Evolutionary conservation across 1,284 basidiomycete species (phyloP), one percentile per base, ranked within the genome.

Genomic region (Trametes pubescens): DNA sequence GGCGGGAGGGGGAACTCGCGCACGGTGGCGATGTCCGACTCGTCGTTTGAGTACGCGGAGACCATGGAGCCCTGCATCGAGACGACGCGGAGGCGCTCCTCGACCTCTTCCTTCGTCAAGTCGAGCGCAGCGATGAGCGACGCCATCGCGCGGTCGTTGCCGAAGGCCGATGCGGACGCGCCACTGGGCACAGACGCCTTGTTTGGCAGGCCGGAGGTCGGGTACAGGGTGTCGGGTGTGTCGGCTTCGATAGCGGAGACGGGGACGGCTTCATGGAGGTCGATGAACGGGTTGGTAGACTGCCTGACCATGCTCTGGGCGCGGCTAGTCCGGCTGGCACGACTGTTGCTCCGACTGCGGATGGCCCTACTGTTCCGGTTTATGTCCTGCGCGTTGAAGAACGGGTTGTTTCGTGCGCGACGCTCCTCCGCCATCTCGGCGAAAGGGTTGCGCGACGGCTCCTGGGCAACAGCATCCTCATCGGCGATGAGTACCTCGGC

Each of bases 81-180:
- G 44, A 68, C 71, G 44, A 75, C 70, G 26, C 84, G 78, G 66
- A 84, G 68, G 11, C 81, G 77, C 49, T 78, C 79, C 62, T 82
- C 78, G 3, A 80, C 77, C 46, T 81, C 77, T 26, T 79, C 77
- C 55, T 80, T 79, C 1, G 81, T 71, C 2, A 80, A 74, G 55
- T 87, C 81, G 40, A 91, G 80, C 18, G 86, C 89, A 22, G 87
- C 88, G 60, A 91, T 83, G 59, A 91, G 79, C 21, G 85, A 87
- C 69, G 81, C 81, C 67, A 91, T 77, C 16, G 87, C 86, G 47
- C 79, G 80, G 59, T 84, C 81, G 61, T 79, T 82, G 60, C 66
- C 69, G 48, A 70, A 70, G 13, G 71, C 55, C n/a, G 65, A 59
- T 4, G 67, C 71, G 46, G 69, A 72, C 29, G 61, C 54, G 21